These are phyloP conservation scores for Phytophthora brassicae DNA, from an alignment of 352 stramenopile species.

Conservation along the genomic window DNA sequence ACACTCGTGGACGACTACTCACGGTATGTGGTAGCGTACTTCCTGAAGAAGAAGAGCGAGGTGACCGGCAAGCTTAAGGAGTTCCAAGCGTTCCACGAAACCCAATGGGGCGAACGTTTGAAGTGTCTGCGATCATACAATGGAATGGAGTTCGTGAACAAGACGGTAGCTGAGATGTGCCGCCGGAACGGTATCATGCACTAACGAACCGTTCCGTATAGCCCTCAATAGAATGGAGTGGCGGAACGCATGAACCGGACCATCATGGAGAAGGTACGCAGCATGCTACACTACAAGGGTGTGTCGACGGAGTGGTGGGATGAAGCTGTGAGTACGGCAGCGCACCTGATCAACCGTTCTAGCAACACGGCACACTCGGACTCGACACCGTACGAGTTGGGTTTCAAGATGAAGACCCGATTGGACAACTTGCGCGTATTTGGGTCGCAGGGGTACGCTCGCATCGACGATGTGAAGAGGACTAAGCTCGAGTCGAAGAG, in stretches of 20 bases:
- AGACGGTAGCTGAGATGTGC: not conserved
- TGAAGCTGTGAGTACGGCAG: conserved; percentile 29
- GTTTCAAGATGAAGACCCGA: conserved; percentile 7
- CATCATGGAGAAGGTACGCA: conserved; percentile 27
- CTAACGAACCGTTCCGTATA: conserved; percentile 11
- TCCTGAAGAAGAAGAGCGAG: conserved; percentile 19
- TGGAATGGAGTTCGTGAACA: conserved; percentile 27
- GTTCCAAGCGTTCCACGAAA: conserved; percentile 13
- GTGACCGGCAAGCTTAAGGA: conserved; percentile 12
- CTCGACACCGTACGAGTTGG: conserved; percentile 25
- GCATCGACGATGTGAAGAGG: conserved; percentile 23
- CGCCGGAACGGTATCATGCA: conserved; percentile 14
- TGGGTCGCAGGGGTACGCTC: conserved; percentile 28
- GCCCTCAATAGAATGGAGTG: conserved; percentile 22
- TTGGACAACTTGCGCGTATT: conserved; percentile 32
- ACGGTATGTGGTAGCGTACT: conserved; percentile 10
- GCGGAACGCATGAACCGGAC: conserved; percentile 27
- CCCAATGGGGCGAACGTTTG: conserved; percentile 13
- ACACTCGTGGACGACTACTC: conserved; percentile 18
- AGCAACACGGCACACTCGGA: not conserved
- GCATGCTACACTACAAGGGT: conserved; percentile 32
- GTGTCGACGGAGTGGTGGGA: conserved; percentile 30
- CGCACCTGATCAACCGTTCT: conserved; percentile 32
- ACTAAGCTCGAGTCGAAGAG: conserved; percentile 32
- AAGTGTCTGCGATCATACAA: conserved; percentile 31